Evolutionary conservation across 768 basidiomycete species (phyloP).

Genomic region (Cubamyces sp.): DNA sequence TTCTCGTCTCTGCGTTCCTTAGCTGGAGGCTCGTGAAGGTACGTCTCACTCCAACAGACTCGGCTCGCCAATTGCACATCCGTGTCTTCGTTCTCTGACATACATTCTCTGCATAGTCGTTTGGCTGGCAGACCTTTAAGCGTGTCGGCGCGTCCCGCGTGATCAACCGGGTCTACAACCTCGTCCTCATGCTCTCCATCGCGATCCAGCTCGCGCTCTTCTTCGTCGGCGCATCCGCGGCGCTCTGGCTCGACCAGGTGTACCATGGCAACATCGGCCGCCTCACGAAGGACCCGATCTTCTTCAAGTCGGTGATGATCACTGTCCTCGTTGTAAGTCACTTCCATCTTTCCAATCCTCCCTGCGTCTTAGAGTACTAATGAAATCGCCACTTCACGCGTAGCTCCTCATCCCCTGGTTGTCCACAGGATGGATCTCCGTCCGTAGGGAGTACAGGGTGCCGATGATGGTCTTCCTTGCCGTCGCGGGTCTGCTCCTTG

Average conservation of each 20-base stretch:
- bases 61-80: neutral
- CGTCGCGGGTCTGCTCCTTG: conserved; percentile 62
- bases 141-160: conserved; percentile 75
- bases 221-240: conserved; percentile 72
- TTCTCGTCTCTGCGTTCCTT: conserved; percentile 64
- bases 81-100: neutral
- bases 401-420: conserved; percentile 76
- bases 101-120: conserved; percentile 47
- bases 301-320: conserved; percentile 62
- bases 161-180: conserved; percentile 77
- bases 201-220: conserved; percentile 77
- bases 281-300: conserved; percentile 44
- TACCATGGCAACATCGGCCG: conserved; percentile 67
- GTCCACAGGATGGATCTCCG: conserved; percentile 70
- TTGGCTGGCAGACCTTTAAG: conserved; percentile 90
- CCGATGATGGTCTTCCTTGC: conserved; percentile 67
- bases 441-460: conserved; percentile 64
- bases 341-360: neutral
- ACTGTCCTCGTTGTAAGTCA: conserved; percentile 61
- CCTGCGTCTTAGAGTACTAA: neutral
- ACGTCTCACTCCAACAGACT: neutral
- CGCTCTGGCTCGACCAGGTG: conserved; percentile 79
- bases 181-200: conserved; percentile 71
- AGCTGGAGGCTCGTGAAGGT: conserved; percentile 81
- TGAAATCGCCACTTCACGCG: conserved; percentile 13